Base-by-base conservation (phyloP, 306 rosid species). In the Trichosanthes cucumerina region DNA sequence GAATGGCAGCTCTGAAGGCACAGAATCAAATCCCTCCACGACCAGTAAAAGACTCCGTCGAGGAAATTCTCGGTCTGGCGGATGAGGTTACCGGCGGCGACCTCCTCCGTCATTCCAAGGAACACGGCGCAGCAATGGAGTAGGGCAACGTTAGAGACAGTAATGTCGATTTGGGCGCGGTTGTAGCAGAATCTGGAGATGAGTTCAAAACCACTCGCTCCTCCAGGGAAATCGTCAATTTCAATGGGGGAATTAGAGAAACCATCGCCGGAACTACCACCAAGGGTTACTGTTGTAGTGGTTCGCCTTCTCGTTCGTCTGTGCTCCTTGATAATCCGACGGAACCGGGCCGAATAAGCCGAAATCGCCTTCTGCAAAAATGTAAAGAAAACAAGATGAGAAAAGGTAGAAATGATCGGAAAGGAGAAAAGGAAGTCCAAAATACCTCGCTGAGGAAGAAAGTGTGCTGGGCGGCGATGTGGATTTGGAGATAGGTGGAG, bases 151-250 rank as follows among this genome's bases (percentile, higher is more conserved):
- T 90, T 93, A 36, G 93, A 82, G 7, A 64, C 82, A 14, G 88
- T 86, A 58, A 84, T 80, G 41, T 60, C 57, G 87, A 87, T 87
- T 80, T 68, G 79, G 5, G 89, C 89, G 66, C 79, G 76, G 85
- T 82, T 83, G 91, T 93, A 87, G 52, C 93, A 91, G 85, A 91
- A 89, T 80, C 88, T 88, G 41, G 86, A 83, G 77, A 86, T 79
- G 13, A 91, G 80, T 81, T 93, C 96, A 77, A 93, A 93, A 46
- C 93, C 95, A 16, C 83, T 15, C 58, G 92, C 82, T 12, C 96
- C 98, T 78, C 95, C 92, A 0, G 98, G 98, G 72, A 68, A 68
- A 39, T 68, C 75, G 18, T 68, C 53, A 53, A 68, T 68, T 43
- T 68, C 52, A 21, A 68, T 41, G 9, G 53, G n/a, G 19, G 75